Percentiles rank a stretch among this genome's conserved stretches.
Conservation (phyloP, 2,329 filamentous ascomycete genomes). For the Apiospora sp. region DNA sequence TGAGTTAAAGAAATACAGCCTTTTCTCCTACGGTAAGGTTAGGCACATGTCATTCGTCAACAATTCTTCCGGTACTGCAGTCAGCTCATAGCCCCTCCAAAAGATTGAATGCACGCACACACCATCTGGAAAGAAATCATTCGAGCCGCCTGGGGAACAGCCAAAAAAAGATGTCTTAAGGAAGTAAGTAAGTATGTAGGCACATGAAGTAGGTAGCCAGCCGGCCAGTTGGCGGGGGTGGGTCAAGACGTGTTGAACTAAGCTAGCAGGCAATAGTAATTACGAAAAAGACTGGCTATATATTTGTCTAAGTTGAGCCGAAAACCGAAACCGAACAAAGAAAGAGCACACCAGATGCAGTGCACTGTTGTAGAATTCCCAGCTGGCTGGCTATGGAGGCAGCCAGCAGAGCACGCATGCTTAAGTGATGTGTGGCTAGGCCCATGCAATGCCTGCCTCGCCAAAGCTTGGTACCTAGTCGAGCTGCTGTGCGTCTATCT, state of each 20-base stretch:
- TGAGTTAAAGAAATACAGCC: no score
- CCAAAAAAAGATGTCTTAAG: no score
- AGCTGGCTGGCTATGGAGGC: not conserved
- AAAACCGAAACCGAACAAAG: not conserved
- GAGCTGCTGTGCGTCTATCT: not conserved
- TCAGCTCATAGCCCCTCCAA: not conserved
- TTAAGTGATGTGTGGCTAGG: not conserved
- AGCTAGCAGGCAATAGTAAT: no score
- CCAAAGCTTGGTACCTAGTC: not conserved
- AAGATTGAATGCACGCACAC: not conserved
- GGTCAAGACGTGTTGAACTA: no score
- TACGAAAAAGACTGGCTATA: no score
- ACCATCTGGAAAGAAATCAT: not conserved
- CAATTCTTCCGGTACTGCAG: no score
- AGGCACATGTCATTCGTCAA: not conserved
- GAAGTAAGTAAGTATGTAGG: no score
- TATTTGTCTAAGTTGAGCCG: not conserved
- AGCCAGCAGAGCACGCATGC: conserved; percentile 10
- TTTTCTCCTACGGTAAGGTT: no score
- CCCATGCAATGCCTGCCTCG: not conserved
- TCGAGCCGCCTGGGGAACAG: no score
- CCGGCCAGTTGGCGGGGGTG: no score
- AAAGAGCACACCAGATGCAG: not conserved
- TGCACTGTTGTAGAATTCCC: not conserved
- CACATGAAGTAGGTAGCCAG: no score